Evolutionary conservation across 116 monocot genomes (phyloP).

Genomic region (Thalassia testudinum): DNA sequence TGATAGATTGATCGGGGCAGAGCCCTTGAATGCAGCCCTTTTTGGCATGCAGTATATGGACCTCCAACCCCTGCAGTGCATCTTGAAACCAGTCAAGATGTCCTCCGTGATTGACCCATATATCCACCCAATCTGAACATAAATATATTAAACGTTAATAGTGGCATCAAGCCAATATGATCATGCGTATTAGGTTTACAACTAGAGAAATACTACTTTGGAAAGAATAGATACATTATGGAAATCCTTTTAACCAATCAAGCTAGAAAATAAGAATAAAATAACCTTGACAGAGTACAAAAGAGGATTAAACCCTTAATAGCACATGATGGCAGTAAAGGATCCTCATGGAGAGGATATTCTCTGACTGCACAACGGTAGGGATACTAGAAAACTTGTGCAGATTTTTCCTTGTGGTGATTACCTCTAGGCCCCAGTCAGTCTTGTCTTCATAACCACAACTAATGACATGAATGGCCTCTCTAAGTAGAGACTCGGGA

Average conservation of each 20-base stretch:
- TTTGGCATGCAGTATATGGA: conserved; percentile 94
- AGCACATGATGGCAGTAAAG: no score
- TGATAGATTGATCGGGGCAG: conserved; percentile 89
- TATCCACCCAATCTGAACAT: conserved; percentile 88
- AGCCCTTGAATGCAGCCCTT: conserved; percentile 90
- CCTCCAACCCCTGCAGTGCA: conserved; percentile 96
- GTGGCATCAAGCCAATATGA: background rate
- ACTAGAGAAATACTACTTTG: no score
- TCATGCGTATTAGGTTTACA: background rate
- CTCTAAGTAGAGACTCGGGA: conserved; percentile 80
- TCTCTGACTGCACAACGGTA: no score
- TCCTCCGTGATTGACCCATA: conserved; percentile 98
- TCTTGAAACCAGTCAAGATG: conserved; percentile 95
- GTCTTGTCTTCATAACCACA: conserved; percentile 97
- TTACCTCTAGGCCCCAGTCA: conserved; percentile 91
- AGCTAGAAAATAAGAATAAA: no score
- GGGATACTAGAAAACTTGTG: background rate
- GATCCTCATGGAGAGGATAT: no score
- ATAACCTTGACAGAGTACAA: no score
- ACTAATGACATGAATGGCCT: conserved; percentile 97
- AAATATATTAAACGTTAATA: background rate
- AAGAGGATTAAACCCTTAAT: no score
- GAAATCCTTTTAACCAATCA: no score
- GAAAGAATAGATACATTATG: background rate
- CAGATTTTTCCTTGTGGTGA: background rate